A percentile compares a stretch with the other conserved stretches of the same genome.
Conservation (phyloP, 2,329 filamentous ascomycete species). For the Fusarium sp. region DNA sequence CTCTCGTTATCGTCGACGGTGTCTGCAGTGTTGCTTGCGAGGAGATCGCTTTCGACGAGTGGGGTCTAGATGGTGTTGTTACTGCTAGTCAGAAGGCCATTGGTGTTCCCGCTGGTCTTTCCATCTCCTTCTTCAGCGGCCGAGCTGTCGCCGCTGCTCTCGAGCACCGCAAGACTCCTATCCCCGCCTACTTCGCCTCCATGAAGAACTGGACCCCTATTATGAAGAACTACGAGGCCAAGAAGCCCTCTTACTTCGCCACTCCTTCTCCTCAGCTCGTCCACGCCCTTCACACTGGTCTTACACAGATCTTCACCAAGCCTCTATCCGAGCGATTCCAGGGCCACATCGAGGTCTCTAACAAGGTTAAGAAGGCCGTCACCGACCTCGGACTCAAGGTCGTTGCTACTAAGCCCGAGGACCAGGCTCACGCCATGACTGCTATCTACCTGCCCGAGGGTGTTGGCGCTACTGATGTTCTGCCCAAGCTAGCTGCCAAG, state of each 20-base stretch:
- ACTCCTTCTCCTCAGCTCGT: slow-evolving; percentile 95
- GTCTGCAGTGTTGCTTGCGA: slow-evolving; percentile 97
- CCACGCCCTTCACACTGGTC: slow-evolving; percentile 88
- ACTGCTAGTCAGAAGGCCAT: slow-evolving; percentile 98
- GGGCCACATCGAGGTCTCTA: slow-evolving; percentile 80
- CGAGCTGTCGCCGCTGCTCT: slow-evolving; percentile 81
- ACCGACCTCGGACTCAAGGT: slow-evolving; percentile 86
- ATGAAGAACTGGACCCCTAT: slow-evolving; percentile 98
- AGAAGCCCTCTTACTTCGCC: slow-evolving; percentile 97
- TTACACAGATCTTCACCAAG: slow-evolving; percentile 85
- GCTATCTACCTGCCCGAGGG: slow-evolving; percentile 94
- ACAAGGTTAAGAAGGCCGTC: slow-evolving; percentile 87
- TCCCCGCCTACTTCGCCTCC: slow-evolving; percentile 91
- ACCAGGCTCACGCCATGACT: slow-evolving; percentile 98
- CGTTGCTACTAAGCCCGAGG: slow-evolving; percentile 83
- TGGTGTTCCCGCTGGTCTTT: slow-evolving; percentile 92
- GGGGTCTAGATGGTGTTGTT: slow-evolving; percentile 91
- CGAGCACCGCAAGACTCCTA: slow-evolving; percentile 82
- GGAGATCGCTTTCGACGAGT: slow-evolving; percentile 95
- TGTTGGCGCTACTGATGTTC: slow-evolving; percentile 81
- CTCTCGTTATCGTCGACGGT: slow-evolving; percentile 91
- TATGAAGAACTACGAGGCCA: slow-evolving; percentile 99
- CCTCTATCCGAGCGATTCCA: slow-evolving; percentile 87
- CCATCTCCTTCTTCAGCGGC: slow-evolving; percentile 92
- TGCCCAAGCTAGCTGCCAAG: slow-evolving; percentile 86